Evolutionary conservation across 2,329 filamentous ascomycete species (phyloP), one percentile per base, ranked within the genome.

Genomic region (Colletotrichum theobromicola): DNA sequence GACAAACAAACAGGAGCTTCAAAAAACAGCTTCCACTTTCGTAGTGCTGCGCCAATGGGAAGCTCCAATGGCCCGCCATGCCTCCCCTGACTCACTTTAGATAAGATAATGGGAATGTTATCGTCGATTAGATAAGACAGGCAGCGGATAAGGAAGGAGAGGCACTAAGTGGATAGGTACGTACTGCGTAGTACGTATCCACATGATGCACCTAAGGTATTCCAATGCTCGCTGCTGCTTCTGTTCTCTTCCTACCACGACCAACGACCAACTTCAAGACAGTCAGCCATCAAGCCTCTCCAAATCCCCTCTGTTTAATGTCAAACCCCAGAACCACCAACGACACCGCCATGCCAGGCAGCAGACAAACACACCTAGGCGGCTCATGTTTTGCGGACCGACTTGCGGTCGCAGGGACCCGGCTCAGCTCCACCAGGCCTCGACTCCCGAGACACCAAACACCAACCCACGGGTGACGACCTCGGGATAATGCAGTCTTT

Each of bases 381-480:
- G n/a, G 7, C 55, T 34, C 15, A 10, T 61, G 24, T 18, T 46
- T 46, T 30, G 34, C 68, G 68, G 72, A 35, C 68, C 72, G 72
- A 67, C 28, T 62, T 63, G 24, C 16, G 9, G 34, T 61, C 26
- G 72, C 72, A 50, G 55, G 55, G 61, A 64, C 61, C 50, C 53
- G 53, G 67, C 62, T 72, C 62, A 67, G 62, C 55, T 72, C 24
- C 32, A 18, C 32, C 60, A 28, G 71, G 24, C 53, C 30, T 72
- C 42, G 62, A 74, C 46, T 74, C 72, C 72, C 62, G 68, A 74
- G 72, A 74, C 72, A 74, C 62, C 72, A 74, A 74, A 74, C 72
- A 74, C 28, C 15, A 63, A 34, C 42, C n/a, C 28, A 50, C 62
- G 62, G 68, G 34, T 67, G 62, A 74, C 62, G 62, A 37, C 69